phyloP scores from a whole-genome alignment of 164 flowering plant species.

The Buxus sempervirens region DNA sequence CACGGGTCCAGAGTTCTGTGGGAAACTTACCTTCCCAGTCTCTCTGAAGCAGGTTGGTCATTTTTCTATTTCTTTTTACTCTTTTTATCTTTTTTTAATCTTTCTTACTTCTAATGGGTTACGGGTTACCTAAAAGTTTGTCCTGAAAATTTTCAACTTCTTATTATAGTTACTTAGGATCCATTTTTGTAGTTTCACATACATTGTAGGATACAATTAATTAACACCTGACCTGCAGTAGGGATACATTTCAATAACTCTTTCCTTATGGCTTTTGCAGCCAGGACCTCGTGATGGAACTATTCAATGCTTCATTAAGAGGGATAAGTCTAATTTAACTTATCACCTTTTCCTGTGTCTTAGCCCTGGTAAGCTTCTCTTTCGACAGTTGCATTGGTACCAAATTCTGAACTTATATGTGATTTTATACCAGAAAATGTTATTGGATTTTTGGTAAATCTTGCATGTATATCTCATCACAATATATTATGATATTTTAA shows the following conservation, averaged over 20 bases:
- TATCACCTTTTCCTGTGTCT: conserved; percentile 70
- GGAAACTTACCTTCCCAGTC: conserved; percentile 62
- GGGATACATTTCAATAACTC: too few species aligned
- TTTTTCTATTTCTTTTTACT: neutral
- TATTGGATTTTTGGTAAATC: too few species aligned
- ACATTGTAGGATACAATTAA: too few species aligned
- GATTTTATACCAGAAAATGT: neutral
- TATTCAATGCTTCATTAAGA: conserved; percentile 67
- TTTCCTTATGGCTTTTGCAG: conserved; percentile 29
- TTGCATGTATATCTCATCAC: too few species aligned
- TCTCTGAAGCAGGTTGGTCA: conserved; percentile 61
- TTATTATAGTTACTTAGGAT: too few species aligned
- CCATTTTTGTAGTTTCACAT: too few species aligned
- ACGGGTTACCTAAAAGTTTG: neutral
- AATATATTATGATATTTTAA: too few species aligned
- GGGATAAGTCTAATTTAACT: conserved; percentile 65
- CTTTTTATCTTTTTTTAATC: neutral
- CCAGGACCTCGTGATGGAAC: conserved; percentile 70
- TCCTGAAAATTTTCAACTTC: neutral
- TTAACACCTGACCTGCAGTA: too few species aligned
- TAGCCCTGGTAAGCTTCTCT: conserved; percentile 52
- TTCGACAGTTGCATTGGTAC: neutral
- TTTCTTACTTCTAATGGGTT: neutral
- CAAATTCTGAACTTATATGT: neutral
- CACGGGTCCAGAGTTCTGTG: conserved; percentile 39